Evolutionary conservation across 2,329 filamentous ascomycete species (phyloP), one percentile per base, ranked within the genome.

Genomic region (Lachnellula arida): DNA sequence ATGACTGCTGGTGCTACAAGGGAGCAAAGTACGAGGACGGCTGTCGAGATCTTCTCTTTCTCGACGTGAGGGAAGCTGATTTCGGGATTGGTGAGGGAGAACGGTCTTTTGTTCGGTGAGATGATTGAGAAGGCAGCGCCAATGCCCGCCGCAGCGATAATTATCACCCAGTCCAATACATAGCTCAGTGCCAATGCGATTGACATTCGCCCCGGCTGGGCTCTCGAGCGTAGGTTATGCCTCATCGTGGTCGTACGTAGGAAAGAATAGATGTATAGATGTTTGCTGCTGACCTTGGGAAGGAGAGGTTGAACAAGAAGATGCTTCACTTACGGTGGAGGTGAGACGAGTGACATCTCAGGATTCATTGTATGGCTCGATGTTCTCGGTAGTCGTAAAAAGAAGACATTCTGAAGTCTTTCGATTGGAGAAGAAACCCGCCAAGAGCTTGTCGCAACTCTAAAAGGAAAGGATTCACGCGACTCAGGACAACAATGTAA

Each of bases 51-150:
- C 2, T 86, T 90, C 66, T 96, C 89, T 22, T 86, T 68, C 12
- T 80, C 75, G 49, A 81, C 81, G 64, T 81, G 85, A 0, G 92
- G 91, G 64, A 87, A 95, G 17, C 82, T 86, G 66, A 97, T 96
- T 59, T 82, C 81, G 22, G 86, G 82, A 66, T 97, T 86, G 60
- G 84, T 76, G 6, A 90, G 79, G 35, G 82, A 85, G 70, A 94
- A 93, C 0, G 86, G 85, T 37, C 85, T 79, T 63, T 84, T 82
- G 65, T 85, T 88, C 0, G 88, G 88, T 0, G 78, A 75, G 51
- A 85, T 73, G 46, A 75, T 74, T 57, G 81, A 81, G 62, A 89
- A 79, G 6, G 78, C 76, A 54, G 75, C 80, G 54, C 85, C 85
- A 39, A 88, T 73, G 14, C 76, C 78, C 25, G 79, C 83, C 22